These are phyloP conservation scores for Leishmania guyanensis DNA, from an alignment of 208 protist species.

Conservation along the genomic window DNA sequence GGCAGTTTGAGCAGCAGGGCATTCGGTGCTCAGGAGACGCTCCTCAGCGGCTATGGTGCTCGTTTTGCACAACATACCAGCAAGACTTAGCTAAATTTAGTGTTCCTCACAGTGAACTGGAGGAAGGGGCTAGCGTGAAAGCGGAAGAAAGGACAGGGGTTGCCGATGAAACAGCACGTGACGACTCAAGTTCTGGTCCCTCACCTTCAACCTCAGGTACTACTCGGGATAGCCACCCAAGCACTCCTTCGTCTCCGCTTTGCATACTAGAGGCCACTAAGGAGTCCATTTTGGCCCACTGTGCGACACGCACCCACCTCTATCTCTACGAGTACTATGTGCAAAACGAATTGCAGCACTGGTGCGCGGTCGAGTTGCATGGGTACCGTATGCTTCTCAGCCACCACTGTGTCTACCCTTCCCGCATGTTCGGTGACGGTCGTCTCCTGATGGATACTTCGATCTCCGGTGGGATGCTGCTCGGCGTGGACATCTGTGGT, in stretches of 20 bases:
- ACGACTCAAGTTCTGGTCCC: background rate
- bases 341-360: conserved; percentile 37
- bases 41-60: conserved; percentile 24
- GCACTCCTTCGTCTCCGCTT: conserved; percentile 3
- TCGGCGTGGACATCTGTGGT: conserved; percentile 77
- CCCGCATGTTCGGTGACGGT: conserved; percentile 66
- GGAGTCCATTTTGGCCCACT: conserved; percentile 55
- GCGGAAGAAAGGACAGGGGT: background rate
- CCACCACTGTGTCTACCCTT: conserved; percentile 81
- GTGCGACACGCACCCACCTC: conserved; percentile 56
- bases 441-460: conserved; percentile 69
- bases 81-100: background rate
- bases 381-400: conserved; percentile 72
- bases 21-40: conserved; percentile 22
- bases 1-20: conserved; percentile 28
- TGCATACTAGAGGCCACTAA: conserved; percentile 11
- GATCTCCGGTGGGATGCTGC: conserved; percentile 54
- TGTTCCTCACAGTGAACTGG: background rate
- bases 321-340: conserved; percentile 50
- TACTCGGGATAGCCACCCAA: background rate
- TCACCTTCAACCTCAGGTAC: background rate
- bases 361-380: conserved; percentile 72
- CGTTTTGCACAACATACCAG: conserved; percentile 22
- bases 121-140: background rate
- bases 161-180: background rate